Evolutionary conservation across 2,329 filamentous ascomycete genomes (phyloP).

Genomic region (Cercospora berteroae): DNA sequence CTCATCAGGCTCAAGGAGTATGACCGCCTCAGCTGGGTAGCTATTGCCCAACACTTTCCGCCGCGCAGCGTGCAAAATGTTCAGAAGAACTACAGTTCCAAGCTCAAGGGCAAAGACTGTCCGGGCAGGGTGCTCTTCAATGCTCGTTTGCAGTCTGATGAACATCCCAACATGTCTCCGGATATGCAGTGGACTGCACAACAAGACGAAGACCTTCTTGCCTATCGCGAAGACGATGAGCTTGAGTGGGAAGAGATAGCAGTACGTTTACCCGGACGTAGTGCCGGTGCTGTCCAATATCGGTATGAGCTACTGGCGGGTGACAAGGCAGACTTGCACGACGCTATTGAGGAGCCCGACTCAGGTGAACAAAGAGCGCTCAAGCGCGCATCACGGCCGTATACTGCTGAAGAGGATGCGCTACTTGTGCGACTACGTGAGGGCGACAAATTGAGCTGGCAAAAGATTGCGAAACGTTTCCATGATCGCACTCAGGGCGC

Average conservation of each 20-base stretch:
- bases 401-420: conserved; percentile 13
- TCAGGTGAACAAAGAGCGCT: not conserved
- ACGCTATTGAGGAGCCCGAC: not conserved
- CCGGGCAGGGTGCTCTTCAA: conserved; percentile 31
- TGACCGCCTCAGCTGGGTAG: conserved; percentile 12
- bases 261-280: conserved; percentile 18
- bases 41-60: conserved; percentile 20
- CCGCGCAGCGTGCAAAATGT: conserved; percentile 22
- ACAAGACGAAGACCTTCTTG: conserved; percentile 40
- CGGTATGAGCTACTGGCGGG: conserved; percentile 25
- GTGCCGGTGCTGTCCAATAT: conserved; percentile 16
- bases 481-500: not conserved
- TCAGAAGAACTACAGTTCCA: conserved; percentile 26
- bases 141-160: conserved; percentile 10
- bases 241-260: conserved; percentile 32
- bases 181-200: conserved; percentile 33
- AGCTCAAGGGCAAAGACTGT: conserved; percentile 28
- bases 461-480: conserved; percentile 8
- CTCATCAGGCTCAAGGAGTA: conserved; percentile 18
- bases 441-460: conserved; percentile 13
- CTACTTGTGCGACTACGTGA: conserved; percentile 19
- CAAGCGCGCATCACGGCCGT: not conserved
- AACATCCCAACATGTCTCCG: conserved; percentile 2
- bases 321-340: not conserved
- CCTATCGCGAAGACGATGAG: conserved; percentile 32